Base-by-base conservation (phyloP, 768 basidiomycete species). In the Suillus americanus region DNA sequence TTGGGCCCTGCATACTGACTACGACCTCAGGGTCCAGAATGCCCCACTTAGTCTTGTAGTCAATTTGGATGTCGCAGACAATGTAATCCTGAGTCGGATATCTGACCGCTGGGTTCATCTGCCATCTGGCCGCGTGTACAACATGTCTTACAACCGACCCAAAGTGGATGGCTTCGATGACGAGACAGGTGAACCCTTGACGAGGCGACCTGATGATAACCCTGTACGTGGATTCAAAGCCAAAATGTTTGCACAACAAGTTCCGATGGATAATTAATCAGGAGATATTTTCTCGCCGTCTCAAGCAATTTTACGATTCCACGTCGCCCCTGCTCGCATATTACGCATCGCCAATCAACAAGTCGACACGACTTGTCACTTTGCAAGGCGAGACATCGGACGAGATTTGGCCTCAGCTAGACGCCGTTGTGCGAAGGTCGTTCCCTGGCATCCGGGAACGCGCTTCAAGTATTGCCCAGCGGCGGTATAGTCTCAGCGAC, bases 61-160 rank as follows among this genome's bases (percentile, higher is more conserved):
- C 62, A 93, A 94, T 74, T 81, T 97, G 35, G 89, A 94, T 67
- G 93, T 97, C n/a, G 84, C 93, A 1, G 94, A 97, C 72, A 82
- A 90, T 64, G 83, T 94, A 60, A 95, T 97, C 71, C 80, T 96
- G 23, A 81, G 85, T 64, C 90, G 95, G 59, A 95, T 97, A 69
- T 90, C 91, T 14, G 94, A 96, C 72, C 89, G 95, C 46, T 96
- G 90, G 91, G 84, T 96, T 28, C 95, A 97, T 73, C 81, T 90
- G 16, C 86, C 92, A 8, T 95, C 94, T 0, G 95, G 95, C 18
- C 85, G 95, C 14, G 89, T 96, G 14, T 97, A 97, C 81, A 97
- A 95, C 76, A 82, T 88, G 75, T 88, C 89, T 9, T 97, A 94
- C 77, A 97, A 95, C 75, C 88, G 82, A 16, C 95, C 95, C 18